Evolutionary conservation across 1,139 yeast genomes (phyloP), one percentile per base, ranked within the genome.

Genomic region (Blastobotrys arbuscula): DNA sequence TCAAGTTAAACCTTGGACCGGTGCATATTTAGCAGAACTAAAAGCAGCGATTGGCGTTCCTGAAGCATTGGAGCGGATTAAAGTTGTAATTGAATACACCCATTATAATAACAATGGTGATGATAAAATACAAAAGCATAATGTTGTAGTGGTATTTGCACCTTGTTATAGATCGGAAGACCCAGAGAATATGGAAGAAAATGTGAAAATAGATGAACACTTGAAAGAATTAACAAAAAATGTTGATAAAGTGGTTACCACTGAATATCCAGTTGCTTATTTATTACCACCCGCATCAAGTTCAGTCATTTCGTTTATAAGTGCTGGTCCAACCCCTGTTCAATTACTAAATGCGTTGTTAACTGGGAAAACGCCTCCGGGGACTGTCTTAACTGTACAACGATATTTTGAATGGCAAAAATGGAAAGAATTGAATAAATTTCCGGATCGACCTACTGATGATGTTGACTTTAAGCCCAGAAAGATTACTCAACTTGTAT

Each of bases 401-500:
- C 55, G 61, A 34, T 51, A 56, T 35, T 67, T 67, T 41, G 53
- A 55, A 10, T 67, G 67, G 63, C 51, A 45, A 1, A 57, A 50
- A 8, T 66, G 64, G 63, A 64, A 66, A 49, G 50, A 52, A 41
- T 21, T 54, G 20, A 54, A 58, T 45, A 35, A 47, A 15, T 47
- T 66, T 21, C 67, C 68, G 0, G 63, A 62, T 30, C 56, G 69
- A 8, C 59, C 60, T 1, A 58, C 62, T 3, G 70, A 67, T 47
- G 52, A 51, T n/a, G 43, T 53, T 1, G 58, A 51, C 5, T 63
- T 56, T 45, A 45, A 35, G 31, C 68, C 69, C 2, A 53, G 54
- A 10, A 57, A 59, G 13, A 55, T 63, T 21, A 60, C 59, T 39
- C 95, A 88, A 65, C 69, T 92, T 49, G 78, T 90, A 1, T 71